These are phyloP conservation scores for Spongospora subterranea DNA, from an alignment of 208 protist species.

Conservation along the genomic window DNA sequence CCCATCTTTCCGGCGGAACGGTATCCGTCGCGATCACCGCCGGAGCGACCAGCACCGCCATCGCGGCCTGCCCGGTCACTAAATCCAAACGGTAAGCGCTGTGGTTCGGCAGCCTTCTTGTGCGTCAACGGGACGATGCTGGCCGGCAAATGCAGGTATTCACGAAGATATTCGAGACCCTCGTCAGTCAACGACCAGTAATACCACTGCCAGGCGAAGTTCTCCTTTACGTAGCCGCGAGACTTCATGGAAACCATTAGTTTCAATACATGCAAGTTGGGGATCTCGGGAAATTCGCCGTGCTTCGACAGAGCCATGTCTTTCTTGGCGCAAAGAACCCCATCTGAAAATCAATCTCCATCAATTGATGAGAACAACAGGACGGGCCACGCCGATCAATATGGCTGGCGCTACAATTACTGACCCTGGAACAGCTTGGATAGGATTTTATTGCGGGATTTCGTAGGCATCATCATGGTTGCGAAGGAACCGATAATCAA, in stretches of 20 bases:
- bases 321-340: conserved; percentile 76
- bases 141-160: conserved; percentile 76
- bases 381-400: neutral
- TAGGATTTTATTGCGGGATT: conserved; percentile 46
- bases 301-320: conserved; percentile 72
- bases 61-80: neutral
- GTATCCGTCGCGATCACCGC: conserved; percentile 55
- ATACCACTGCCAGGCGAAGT: conserved; percentile 78
- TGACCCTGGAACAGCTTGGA: conserved; percentile 39
- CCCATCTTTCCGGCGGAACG: no score
- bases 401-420: neutral
- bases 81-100: neutral
- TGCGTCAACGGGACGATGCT: conserved; percentile 77
- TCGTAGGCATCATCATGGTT: conserved; percentile 58
- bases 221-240: conserved; percentile 73
- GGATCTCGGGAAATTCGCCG: conserved; percentile 70
- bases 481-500: no score
- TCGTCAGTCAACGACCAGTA: conserved; percentile 79
- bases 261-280: conserved; percentile 79
- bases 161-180: conserved; percentile 77
- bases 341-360: conserved; percentile 69
- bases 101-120: conserved; percentile 69
- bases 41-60: no score
- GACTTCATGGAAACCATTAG: conserved; percentile 75
- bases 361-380: conserved; percentile 41